Evolutionary conservation across 768 basidiomycete species (phyloP).

Genomic region (Phylloporus arenicola): DNA sequence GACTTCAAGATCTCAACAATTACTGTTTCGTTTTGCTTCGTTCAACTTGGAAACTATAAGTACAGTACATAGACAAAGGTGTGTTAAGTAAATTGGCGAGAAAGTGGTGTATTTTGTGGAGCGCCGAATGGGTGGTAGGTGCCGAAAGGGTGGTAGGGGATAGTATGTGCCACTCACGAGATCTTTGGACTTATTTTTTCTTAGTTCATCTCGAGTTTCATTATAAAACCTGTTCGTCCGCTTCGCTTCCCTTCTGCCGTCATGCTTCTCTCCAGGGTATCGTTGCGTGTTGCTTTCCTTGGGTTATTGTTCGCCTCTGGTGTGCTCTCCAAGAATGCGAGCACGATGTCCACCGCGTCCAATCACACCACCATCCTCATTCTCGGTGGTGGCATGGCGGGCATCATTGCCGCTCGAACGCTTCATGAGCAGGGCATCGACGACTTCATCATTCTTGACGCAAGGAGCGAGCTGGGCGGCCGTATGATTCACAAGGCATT

Average conservation of each 20-base stretch:
- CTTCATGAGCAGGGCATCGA: constrained; percentile 47
- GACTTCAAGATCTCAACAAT: too few relatives aligned
- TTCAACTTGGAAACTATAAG: too few relatives aligned
- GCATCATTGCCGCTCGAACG: constrained; percentile 59
- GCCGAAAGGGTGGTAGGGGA: too few relatives aligned
- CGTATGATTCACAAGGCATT: constrained; percentile 48
- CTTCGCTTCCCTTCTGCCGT: not conserved
- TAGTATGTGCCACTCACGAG: too few relatives aligned
- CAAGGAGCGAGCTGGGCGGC: constrained; percentile 53
- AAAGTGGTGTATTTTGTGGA: too few relatives aligned
- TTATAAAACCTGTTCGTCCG: not conserved
- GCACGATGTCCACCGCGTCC: not conserved
- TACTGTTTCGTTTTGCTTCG: too few relatives aligned
- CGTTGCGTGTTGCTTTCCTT: not conserved
- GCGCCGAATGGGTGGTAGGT: too few relatives aligned
- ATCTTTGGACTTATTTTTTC: constrained; percentile 20
- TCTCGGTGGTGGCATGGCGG: constrained; percentile 62
- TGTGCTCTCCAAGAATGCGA: constrained; percentile 9
- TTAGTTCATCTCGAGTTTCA: not conserved
- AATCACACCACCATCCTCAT: constrained; percentile 43
- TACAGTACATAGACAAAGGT: too few relatives aligned
- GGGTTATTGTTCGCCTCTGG: not conserved
- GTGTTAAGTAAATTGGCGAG: too few relatives aligned
- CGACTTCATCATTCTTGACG: constrained; percentile 61
- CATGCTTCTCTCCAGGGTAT: constrained; percentile 11